Evolutionary conservation across 139 green algal genomes (phyloP).

Genomic region (Diplosphaera chodatii): DNA sequence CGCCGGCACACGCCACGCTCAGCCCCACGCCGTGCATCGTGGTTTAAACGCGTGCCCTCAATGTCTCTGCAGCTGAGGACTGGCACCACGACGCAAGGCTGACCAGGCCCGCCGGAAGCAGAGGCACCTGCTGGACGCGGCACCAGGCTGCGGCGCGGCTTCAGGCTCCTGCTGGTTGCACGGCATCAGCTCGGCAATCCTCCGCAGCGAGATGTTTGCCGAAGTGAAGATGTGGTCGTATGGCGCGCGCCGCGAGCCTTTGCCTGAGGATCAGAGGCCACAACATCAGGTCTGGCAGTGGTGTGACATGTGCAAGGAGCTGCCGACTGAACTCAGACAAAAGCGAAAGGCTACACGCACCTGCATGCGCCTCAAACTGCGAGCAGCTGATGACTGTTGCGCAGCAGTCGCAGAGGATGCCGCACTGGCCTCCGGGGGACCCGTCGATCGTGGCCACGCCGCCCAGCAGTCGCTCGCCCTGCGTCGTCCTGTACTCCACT

Average conservation of each 20-base stretch:
- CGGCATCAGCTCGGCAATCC: slow-evolving; percentile 29
- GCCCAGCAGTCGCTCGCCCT: slow-evolving; percentile 49
- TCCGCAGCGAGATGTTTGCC: slow-evolving; percentile 49
- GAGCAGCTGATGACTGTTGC: slow-evolving; percentile 64
- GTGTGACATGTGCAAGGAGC: too few relatives aligned
- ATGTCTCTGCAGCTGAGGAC: too few relatives aligned
- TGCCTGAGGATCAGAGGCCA: not conserved
- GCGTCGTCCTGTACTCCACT: slow-evolving; percentile 29
- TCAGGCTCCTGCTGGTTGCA: not conserved
- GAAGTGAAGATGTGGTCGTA: slow-evolving; percentile 76
- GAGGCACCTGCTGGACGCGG: not conserved
- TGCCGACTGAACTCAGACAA: too few relatives aligned
- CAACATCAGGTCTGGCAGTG: not conserved
- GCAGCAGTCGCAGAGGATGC: slow-evolving; percentile 85
- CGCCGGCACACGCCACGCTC: not conserved
- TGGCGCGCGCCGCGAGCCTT: slow-evolving; percentile 45
- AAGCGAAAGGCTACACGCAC: slow-evolving; percentile 13
- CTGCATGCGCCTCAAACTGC: slow-evolving; percentile 80
- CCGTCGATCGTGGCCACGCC: slow-evolving; percentile 46
- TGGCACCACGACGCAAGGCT: too few relatives aligned
- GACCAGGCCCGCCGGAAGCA: not conserved
- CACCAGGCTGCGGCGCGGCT: too few relatives aligned
- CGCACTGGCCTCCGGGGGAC: slow-evolving; percentile 11
- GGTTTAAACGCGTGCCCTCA: too few relatives aligned
- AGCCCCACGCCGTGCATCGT: not conserved